Conservation (phyloP, 2,329 filamentous ascomycete species). For the Beauveria sp. region DNA sequence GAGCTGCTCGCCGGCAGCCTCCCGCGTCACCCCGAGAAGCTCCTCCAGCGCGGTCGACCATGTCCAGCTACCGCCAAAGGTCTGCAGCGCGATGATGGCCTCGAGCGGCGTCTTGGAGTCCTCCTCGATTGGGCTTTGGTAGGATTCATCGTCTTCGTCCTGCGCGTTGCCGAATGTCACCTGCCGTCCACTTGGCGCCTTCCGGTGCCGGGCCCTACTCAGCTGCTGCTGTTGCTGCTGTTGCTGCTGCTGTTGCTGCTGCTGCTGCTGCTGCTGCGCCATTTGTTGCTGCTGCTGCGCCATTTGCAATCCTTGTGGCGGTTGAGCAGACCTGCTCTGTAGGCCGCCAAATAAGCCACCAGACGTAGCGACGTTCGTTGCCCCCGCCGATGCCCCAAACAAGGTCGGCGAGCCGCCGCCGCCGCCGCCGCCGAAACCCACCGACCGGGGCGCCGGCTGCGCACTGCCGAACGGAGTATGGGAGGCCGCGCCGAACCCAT, state of each 20-base stretch:
- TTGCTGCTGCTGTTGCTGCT: background rate
- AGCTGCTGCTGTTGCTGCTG: background rate
- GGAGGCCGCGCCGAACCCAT: background rate
- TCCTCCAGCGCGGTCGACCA: slow-evolving; percentile 24
- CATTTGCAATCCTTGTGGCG: too few species aligned
- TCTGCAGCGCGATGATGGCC: slow-evolving; percentile 45
- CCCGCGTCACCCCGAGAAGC: slow-evolving; percentile 18
- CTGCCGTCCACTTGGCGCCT: background rate
- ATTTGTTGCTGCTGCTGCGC: background rate
- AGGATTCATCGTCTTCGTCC: background rate
- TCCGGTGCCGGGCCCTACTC: background rate
- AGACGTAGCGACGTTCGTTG: too few species aligned
- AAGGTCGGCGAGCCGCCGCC: background rate
- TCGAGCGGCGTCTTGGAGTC: slow-evolving; percentile 15
- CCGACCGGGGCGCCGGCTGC: background rate
- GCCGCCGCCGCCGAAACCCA: background rate
- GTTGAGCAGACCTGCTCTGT: too few species aligned
- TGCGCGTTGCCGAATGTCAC: background rate
- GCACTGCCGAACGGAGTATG: background rate
- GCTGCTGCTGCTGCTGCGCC: background rate
- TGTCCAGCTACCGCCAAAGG: slow-evolving; percentile 47
- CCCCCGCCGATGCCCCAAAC: background rate
- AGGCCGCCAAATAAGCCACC: background rate
- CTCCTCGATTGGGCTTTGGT: background rate
- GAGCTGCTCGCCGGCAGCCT: background rate